A percentile compares a stretch with the other conserved stretches of the same genome.
phyloP scores from a whole-genome alignment of 1,284 basidiomycete species.

The Leccinum fuscescens region DNA sequence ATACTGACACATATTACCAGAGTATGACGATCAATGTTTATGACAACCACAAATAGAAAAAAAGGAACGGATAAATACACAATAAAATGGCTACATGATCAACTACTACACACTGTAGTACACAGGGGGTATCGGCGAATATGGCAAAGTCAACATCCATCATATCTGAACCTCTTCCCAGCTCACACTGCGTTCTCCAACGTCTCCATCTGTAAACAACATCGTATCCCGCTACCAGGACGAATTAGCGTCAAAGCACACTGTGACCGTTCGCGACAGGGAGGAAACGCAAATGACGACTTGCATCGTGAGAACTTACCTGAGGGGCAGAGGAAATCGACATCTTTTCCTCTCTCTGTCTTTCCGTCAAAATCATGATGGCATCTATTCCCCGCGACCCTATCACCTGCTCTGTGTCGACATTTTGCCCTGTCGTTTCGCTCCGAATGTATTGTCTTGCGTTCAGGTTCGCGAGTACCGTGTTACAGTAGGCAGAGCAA shows the following conservation, averaged over 20 bases:
- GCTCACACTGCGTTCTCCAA: neutral
- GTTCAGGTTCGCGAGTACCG: conserved; percentile 3
- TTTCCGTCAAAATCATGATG: neutral
- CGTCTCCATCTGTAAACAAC: neutral
- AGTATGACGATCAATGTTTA: too few species aligned
- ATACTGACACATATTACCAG: too few species aligned
- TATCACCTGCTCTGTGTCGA: neutral
- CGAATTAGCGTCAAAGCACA: neutral
- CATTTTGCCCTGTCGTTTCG: neutral
- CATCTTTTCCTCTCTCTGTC: neutral
- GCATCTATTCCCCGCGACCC: neutral
- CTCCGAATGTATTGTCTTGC: conserved; percentile 8
- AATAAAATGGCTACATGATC: neutral
- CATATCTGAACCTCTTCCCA: neutral
- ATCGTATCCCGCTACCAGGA: neutral
- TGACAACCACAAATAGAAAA: too few species aligned
- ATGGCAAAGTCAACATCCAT: neutral
- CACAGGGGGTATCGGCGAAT: neutral
- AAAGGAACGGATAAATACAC: too few species aligned
- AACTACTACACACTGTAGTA: neutral
- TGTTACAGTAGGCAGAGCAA: conserved; percentile 17
- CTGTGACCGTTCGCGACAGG: neutral
- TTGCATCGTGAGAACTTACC: neutral
- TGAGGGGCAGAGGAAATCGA: neutral
- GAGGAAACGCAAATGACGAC: neutral